Base-by-base conservation (phyloP, 2,329 filamentous ascomycete species). In the Microdochium nivale region DNA sequence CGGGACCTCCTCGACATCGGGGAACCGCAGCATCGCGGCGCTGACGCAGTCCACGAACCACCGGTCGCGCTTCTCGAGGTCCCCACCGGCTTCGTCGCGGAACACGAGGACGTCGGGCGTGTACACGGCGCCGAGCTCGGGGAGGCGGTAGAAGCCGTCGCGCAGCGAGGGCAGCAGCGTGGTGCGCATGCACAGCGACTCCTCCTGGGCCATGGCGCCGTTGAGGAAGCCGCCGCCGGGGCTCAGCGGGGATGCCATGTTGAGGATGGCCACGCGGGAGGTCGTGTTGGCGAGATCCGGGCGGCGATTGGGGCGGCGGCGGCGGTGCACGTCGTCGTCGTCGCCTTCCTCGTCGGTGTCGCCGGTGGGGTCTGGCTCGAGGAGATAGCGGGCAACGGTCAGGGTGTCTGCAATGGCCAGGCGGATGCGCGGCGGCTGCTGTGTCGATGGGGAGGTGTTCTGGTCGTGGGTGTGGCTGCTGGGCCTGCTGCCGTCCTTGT, bases 231-330 rank as follows among this genome's bases (percentile, higher is more conserved):
- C 83, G 8, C 81, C 82, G 13, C 83, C 83, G 0, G 82, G 78
- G 0, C 74, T 73, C 0, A 83, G 70, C 0, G 80, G 79, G 0
- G 81, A 85, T 0, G 80, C 81, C 80, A 85, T 84, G 62, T 83
- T 84, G 2, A 86, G 69, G 24, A 86, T 69, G 3, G 73, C 78
- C 1, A 80, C 70, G 35, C 74, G 66, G 9, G 59, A 51, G 13
- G 44, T 35, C 8, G 40, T 51, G 51, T 60, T 60, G 0, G 52
- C 49, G 3, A 58, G 53, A 49, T 58, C 58, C 2, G 49, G 32
- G 23, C 23, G 49, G 37, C 49, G 50, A 24, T 25, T 19, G 46
- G 27, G 50, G 37, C 27, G 2, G 52, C 23, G 7, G 35, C 19
- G n/a, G 51, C 14, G 32, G 21, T 24, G 10, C 5, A 74, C 1